phyloP scores from a whole-genome alignment of 1,284 basidiomycete genomes.

The Ceratobasidium sp. region DNA sequence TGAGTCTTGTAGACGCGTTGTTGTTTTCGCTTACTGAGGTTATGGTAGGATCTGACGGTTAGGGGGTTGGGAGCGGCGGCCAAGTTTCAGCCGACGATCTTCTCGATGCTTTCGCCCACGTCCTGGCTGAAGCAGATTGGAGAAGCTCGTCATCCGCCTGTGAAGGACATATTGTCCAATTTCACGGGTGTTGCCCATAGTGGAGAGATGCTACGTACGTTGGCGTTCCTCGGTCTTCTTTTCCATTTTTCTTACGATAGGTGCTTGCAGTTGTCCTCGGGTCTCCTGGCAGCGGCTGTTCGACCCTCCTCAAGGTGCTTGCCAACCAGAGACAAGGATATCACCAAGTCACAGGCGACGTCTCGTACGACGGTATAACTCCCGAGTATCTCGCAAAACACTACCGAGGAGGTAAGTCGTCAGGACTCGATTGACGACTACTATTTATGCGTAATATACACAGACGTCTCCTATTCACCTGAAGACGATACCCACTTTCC shows the following conservation, averaged over 20 bases:
- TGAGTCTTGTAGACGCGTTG: background rate
- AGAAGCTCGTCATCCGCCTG: constrained; percentile 15
- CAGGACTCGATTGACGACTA: too few species aligned
- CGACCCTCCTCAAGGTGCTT: constrained; percentile 75
- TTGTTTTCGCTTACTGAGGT: background rate
- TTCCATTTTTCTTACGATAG: too few species aligned
- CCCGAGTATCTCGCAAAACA: constrained; percentile 63
- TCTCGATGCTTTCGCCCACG: constrained; percentile 18
- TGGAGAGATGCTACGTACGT: constrained; percentile 26
- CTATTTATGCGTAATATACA: constrained; percentile 48
- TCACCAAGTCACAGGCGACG: constrained; percentile 66
- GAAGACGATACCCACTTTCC: constrained; percentile 78
- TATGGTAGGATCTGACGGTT: constrained; percentile 7
- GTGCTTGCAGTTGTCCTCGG: constrained; percentile 60
- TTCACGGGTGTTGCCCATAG: constrained; percentile 10
- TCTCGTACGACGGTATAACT: constrained; percentile 73
- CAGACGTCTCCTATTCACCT: constrained; percentile 54
- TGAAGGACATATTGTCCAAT: background rate
- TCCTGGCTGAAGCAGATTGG: background rate
- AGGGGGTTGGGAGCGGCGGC: background rate
- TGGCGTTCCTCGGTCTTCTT: background rate
- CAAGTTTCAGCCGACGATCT: constrained; percentile 5
- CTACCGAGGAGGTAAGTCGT: constrained; percentile 51
- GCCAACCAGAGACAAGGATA: constrained; percentile 74
- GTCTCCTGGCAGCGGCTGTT: constrained; percentile 82